Base-by-base conservation (phyloP, 1,284 basidiomycete genomes). In the Papiliotrema laurentii region DNA sequence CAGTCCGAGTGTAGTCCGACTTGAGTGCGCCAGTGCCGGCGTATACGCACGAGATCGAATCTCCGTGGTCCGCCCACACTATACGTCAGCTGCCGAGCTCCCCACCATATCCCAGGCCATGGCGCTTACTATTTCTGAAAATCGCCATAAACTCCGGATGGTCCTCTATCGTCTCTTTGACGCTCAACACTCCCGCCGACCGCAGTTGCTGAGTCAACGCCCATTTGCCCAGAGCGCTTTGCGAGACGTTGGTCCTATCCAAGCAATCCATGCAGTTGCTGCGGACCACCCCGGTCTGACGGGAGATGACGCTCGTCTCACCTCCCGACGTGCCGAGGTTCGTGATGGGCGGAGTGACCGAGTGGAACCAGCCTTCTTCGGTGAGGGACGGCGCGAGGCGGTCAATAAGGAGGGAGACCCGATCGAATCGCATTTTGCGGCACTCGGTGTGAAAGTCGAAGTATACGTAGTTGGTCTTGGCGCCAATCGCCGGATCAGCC, bases 21-120 rank as follows among this genome's bases (percentile, higher is more conserved):
- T 98, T 99, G 60, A 99, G 76, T 1, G 96, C 96, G 14, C 89
- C 93, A 21, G 93, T 94, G 22, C 96, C 96, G 45, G 85, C 87
- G 73, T 99, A 98, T 0, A 93, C 92, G 52, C 81, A 84, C 1
- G 91, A 86, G 56, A 99, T 88, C 44, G 80, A 78, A 72, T 99
- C 91, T 18, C 91, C 96, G 68, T 98, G 94, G 68, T 98, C 89
- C 19, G 96, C 87, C 96, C 96, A 99, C 71, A 97, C 92, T 93
- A 53, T 2, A 54, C 19, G 30, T 39, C 26, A 43, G 47, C 33
- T 34, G 19, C 9, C 31, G 31, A 39, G 4, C 9, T 31, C 34
- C 34, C 5, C 16, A 38, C 21, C 5, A 25, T 30, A 16, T 36
- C 24, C 19, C 19, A 26, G 19, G 42, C 14, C n/a, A 75, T n/a